phyloP scores from a whole-genome alignment of 2,329 filamentous ascomycete species.

The Cordyceps cateniannulata region DNA sequence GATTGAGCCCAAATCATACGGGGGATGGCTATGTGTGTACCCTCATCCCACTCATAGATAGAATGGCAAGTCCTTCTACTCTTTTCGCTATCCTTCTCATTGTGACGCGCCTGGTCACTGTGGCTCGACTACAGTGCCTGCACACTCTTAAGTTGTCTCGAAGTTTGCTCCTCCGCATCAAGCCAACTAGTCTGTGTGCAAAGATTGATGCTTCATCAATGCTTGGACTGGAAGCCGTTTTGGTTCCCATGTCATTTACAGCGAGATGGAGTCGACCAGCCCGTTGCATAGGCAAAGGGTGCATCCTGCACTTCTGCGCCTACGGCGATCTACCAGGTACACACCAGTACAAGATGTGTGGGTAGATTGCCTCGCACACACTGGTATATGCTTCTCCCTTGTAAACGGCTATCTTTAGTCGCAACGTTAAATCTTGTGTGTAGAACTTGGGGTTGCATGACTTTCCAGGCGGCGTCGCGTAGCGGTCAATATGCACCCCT shows the following conservation, averaged over 20 bases:
- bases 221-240: slow-evolving; percentile 44
- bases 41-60: neutral
- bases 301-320: slow-evolving; percentile 10
- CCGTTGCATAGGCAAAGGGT: slow-evolving; percentile 1
- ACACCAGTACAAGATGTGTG: slow-evolving; percentile 9
- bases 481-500: no score
- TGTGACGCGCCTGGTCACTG: neutral
- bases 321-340: slow-evolving; percentile 7
- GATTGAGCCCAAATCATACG: neutral
- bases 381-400: slow-evolving; percentile 7
- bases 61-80: slow-evolving; percentile 8
- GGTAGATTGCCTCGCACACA: slow-evolving; percentile 4
- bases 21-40: neutral
- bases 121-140: slow-evolving; percentile 35
- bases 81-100: neutral
- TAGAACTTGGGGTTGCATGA: no score
- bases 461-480: no score
- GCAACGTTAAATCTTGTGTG: neutral
- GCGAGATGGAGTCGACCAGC: slow-evolving; percentile 6
- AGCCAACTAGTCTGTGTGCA: slow-evolving; percentile 98
- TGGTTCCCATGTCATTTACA: slow-evolving; percentile 27
- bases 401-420: neutral
- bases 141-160: slow-evolving; percentile 98
- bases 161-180: slow-evolving; percentile 65
- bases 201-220: slow-evolving; percentile 53